These are phyloP conservation scores for Kodamaea sp. DNA, from an alignment of 1,139 yeast species.

Conservation along the genomic window DNA sequence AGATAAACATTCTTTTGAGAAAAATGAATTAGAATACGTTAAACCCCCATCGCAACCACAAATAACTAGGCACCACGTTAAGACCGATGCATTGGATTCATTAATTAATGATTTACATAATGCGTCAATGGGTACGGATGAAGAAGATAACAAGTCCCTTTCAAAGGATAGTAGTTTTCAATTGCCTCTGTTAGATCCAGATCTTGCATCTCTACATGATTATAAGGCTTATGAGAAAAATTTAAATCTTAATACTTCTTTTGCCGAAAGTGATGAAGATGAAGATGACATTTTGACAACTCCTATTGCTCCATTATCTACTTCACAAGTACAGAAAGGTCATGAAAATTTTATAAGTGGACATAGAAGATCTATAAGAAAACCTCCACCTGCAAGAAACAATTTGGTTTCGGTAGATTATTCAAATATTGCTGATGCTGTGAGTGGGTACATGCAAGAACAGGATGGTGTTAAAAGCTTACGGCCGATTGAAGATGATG, in stretches of 20 bases:
- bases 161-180: background rate
- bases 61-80: constrained; percentile 3
- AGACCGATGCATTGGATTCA: constrained; percentile 33
- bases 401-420: constrained; percentile 25
- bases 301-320: constrained; percentile 30
- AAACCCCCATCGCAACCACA: background rate
- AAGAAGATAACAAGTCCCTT: constrained; percentile 1
- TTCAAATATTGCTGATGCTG: constrained; percentile 27
- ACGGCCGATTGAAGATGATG: constrained; percentile 1
- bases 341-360: constrained; percentile 32
- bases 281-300: constrained; percentile 19
- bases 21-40: constrained; percentile 4
- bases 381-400: constrained; percentile 28
- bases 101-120: constrained; percentile 35
- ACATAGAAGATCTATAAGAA: constrained; percentile 33
- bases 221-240: constrained; percentile 5
- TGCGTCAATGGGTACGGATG: constrained; percentile 18
- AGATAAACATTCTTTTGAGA: background rate
- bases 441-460: constrained; percentile 19
- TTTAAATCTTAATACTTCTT: constrained; percentile 4
- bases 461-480: constrained; percentile 1
- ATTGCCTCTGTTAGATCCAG: constrained; percentile 23
- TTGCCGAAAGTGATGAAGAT: constrained; percentile 9
- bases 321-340: constrained; percentile 21
- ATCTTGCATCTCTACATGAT: constrained; percentile 25